These are phyloP conservation scores for Aspergillus sp. DNA, from an alignment of 2,329 filamentous ascomycete species.

Conservation along the genomic window DNA sequence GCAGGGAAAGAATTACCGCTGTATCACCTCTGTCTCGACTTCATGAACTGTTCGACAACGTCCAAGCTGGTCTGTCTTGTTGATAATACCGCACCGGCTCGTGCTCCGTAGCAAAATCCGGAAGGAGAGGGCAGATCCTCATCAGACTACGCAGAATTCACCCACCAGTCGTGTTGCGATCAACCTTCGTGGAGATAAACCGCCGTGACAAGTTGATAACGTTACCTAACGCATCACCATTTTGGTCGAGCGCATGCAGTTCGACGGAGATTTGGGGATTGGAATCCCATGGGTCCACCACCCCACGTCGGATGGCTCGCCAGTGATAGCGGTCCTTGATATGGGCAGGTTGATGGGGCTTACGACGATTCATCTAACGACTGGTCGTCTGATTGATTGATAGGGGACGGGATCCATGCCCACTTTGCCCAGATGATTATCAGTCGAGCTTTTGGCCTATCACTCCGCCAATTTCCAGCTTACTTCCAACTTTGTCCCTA, in stretches of 20 bases:
- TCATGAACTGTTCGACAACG: not conserved
- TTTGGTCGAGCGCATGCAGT: not conserved
- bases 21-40: conserved; percentile 3
- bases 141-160: not conserved
- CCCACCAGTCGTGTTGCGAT: not conserved
- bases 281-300: not conserved
- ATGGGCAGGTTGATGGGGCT: conserved; percentile 4
- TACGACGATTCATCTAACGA: conserved; percentile 8
- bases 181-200: conserved; percentile 3
- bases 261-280: not conserved
- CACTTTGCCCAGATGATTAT: not conserved
- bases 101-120: conserved; percentile 9
- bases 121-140: conserved; percentile 9
- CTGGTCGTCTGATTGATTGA: conserved; percentile 4
- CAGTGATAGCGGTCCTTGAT: not conserved
- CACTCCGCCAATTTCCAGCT: not conserved
- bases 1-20: not conserved
- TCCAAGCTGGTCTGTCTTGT: not conserved
- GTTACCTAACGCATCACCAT: not conserved
- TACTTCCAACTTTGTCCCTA: not conserved
- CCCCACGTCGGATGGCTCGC: not conserved
- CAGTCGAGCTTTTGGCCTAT: conserved; percentile 1
- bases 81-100: conserved; percentile 1
- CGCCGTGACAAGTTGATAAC: conserved; percentile 7
- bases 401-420: conserved; percentile 4